These are phyloP conservation scores for Ophiosphaerella narmari DNA, from an alignment of 2,329 filamentous ascomycete species.

Conservation along the genomic window DNA sequence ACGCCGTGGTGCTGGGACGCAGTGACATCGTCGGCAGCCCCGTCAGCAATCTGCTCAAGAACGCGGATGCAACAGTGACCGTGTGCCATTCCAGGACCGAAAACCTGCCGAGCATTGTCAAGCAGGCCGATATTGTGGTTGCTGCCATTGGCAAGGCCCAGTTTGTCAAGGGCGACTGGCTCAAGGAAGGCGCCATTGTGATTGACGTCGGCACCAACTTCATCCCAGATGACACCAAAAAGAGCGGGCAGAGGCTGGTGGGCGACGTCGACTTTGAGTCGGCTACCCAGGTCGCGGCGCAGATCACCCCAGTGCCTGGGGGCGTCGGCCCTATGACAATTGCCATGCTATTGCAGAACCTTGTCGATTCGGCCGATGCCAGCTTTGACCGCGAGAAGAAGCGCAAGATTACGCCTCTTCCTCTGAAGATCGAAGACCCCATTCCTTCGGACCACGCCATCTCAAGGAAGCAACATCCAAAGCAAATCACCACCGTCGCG, in stretches of 20 bases:
- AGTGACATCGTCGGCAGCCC: constrained; percentile 98
- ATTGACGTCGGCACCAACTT: constrained; percentile 99
- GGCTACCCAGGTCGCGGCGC: constrained; percentile 81
- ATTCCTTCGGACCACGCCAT: constrained; percentile 97
- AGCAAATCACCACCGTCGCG: constrained; percentile 83
- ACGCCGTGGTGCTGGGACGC: constrained; percentile 89
- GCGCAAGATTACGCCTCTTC: constrained; percentile 79
- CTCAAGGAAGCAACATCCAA: constrained; percentile 87
- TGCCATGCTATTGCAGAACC: constrained; percentile 96
- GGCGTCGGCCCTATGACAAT: constrained; percentile 99
- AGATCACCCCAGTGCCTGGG: constrained; percentile 94
- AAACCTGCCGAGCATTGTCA: constrained; percentile 73
- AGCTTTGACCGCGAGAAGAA: constrained; percentile 84
- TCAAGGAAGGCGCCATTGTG: constrained; percentile 92
- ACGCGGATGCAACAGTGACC: constrained; percentile 95
- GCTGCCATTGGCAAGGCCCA: constrained; percentile 86
- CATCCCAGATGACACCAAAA: constrained; percentile 84
- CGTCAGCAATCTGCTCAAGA: constrained; percentile 92
- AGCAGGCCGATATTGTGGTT: constrained; percentile 84
- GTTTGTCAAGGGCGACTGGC: constrained; percentile 92
- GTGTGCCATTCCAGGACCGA: constrained; percentile 91
- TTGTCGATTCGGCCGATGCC: constrained; percentile 80
- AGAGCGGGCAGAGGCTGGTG: constrained; percentile 88
- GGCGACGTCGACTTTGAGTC: constrained; percentile 93
- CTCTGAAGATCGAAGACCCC: constrained; percentile 75